phyloP scores from a whole-genome alignment of 1,284 basidiomycete species.

The Termitomyces sp. region DNA sequence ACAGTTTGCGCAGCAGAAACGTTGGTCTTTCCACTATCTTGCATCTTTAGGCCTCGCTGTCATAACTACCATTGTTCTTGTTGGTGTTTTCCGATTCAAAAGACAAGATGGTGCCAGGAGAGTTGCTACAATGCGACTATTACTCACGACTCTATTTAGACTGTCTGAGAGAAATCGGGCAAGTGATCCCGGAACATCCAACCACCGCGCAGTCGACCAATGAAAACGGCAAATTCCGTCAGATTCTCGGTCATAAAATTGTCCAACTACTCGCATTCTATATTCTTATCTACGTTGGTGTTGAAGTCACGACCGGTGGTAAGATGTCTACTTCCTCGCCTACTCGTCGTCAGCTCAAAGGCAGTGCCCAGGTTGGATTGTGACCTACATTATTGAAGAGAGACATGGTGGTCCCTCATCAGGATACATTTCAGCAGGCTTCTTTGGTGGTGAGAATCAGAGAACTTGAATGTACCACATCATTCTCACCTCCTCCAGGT shows the following conservation, averaged over 20 bases:
- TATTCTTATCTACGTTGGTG: slow-evolving; percentile 63
- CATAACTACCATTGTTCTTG: slow-evolving; percentile 40
- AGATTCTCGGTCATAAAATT: slow-evolving; percentile 48
- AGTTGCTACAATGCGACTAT: background rate
- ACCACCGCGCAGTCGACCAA: slow-evolving; percentile 19
- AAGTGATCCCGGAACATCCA: slow-evolving; percentile 31
- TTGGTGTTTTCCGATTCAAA: slow-evolving; percentile 48
- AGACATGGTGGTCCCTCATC: slow-evolving; percentile 42
- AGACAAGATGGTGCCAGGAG: slow-evolving; percentile 41
- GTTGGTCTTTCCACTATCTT: slow-evolving; percentile 65
- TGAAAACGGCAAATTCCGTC: slow-evolving; percentile 37
- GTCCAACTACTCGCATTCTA: slow-evolving; percentile 61
- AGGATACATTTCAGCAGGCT: slow-evolving; percentile 51
- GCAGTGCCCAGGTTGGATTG: slow-evolving; percentile 48
- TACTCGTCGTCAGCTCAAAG: background rate
- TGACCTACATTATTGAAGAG: slow-evolving; percentile 50
- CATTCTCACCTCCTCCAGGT: slow-evolving; percentile 30
- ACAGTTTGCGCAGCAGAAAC: slow-evolving; percentile 46
- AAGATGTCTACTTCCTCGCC: slow-evolving; percentile 5
- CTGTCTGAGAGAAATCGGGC: slow-evolving; percentile 38
- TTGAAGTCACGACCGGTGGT: slow-evolving; percentile 65
- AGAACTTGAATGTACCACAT: background rate
- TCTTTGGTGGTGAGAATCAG: slow-evolving; percentile 40
- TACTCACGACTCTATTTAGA: slow-evolving; percentile 23
- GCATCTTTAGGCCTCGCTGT: slow-evolving; percentile 53